These are phyloP conservation scores for Candida manassasensis DNA, from an alignment of 805 yeast genomes.

Conservation along the genomic window DNA sequence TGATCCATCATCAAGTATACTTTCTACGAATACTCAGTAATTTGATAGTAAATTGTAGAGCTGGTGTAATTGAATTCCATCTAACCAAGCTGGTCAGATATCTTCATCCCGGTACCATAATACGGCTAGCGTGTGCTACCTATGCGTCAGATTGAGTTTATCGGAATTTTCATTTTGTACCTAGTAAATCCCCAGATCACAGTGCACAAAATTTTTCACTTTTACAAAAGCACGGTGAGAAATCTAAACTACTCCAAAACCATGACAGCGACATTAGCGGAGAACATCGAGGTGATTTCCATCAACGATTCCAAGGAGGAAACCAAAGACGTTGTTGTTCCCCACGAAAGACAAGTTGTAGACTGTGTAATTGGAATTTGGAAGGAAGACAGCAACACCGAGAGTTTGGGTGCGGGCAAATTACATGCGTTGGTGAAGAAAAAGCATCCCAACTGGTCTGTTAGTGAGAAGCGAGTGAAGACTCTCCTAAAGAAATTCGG, in stretches of 20 bases:
- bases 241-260: neutral
- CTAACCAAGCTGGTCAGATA: too few relatives aligned
- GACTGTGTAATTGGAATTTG: slow-evolving; percentile 60
- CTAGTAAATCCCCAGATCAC: too few relatives aligned
- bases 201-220: slow-evolving; percentile 1
- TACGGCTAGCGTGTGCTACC: too few relatives aligned
- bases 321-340: slow-evolving; percentile 31
- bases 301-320: slow-evolving; percentile 28
- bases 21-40: too few relatives aligned
- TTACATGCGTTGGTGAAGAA: slow-evolving; percentile 47
- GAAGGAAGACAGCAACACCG: slow-evolving; percentile 63
- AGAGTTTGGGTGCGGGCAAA: slow-evolving; percentile 50
- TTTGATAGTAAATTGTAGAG: too few relatives aligned
- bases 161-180: too few relatives aligned
- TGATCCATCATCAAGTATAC: too few relatives aligned
- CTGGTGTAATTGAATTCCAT: too few relatives aligned
- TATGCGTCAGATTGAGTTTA: too few relatives aligned
- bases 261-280: slow-evolving; percentile 8
- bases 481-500: slow-evolving; percentile 53
- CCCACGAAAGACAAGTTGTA: slow-evolving; percentile 55
- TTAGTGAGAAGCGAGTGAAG: slow-evolving; percentile 56
- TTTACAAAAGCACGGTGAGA: too few relatives aligned
- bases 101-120: too few relatives aligned
- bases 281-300: slow-evolving; percentile 30
- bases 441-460: slow-evolving; percentile 56